Conservation (phyloP, 2,329 filamentous ascomycete species). For the Xylaria hypoxylon region DNA sequence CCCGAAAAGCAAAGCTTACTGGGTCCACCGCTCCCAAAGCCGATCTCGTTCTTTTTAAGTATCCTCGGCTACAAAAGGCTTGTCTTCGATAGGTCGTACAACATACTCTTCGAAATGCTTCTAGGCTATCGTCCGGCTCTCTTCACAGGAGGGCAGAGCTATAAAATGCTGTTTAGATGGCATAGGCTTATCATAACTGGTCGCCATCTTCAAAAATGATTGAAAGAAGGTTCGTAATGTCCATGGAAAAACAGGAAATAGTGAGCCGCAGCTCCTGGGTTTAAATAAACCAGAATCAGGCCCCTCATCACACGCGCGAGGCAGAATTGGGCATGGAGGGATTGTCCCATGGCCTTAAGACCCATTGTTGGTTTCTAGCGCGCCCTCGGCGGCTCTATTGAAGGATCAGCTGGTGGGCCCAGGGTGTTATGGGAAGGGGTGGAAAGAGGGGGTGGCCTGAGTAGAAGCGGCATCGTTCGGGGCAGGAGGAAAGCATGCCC, state of each 20-base stretch:
- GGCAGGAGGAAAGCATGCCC: too few relatives aligned
- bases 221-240: neutral
- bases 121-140: slow-evolving; percentile 20
- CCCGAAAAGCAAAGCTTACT: slow-evolving; percentile 5
- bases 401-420: too few relatives aligned
- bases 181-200: neutral
- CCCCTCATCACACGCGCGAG: too few relatives aligned
- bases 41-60: slow-evolving; percentile 15
- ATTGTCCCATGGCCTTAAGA: too few relatives aligned
- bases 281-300: slow-evolving; percentile 5
- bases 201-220: slow-evolving; percentile 17
- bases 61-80: slow-evolving; percentile 20
- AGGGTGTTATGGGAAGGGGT: too few relatives aligned
- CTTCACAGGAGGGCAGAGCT: slow-evolving; percentile 20
- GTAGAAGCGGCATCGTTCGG: too few relatives aligned
- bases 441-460: too few relatives aligned
- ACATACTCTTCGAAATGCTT: slow-evolving; percentile 24
- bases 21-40: slow-evolving; percentile 6
- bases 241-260: neutral
- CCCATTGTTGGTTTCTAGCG: too few relatives aligned
- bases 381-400: too few relatives aligned
- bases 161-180: slow-evolving; percentile 12
- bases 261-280: neutral
- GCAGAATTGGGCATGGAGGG: too few relatives aligned
- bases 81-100: slow-evolving; percentile 13